Evolutionary conservation across 371 early-diverging fungal species (phyloP), one percentile per base, ranked within the genome.

Genomic region (Mucor indicus): DNA sequence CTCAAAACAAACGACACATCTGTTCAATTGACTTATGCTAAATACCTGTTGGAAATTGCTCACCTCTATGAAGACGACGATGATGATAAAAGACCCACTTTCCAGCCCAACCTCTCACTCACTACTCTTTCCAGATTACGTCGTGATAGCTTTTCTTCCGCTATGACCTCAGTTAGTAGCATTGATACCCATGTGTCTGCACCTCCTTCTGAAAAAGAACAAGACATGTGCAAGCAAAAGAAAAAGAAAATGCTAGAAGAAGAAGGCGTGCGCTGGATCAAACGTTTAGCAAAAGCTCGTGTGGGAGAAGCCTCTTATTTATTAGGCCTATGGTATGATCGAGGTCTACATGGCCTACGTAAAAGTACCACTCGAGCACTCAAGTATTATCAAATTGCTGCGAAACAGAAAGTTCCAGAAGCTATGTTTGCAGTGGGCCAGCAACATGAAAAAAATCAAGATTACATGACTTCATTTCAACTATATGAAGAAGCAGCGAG

Each of bases 21-120:
- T 0, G 80, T 87, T 12, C 93, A 91, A 67, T 70, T 94, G 3
- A 85, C 85, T 25, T 94, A 91, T 71, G 94, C 91, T 19, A 87
- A 87, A 50, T 89, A 86, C 44, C 62, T 90, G 15, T 62, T 90
- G 10, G 83, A 86, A 49, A 74, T 83, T 33, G 62, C 72, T 3
- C 48, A 42, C 3, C 40, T 72, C 0, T 72, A 67, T 21, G 62
- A 63, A 13, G 39, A 49, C 27, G 33, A 33, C 12, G n/a, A n/a
- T n/a, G n/a, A n/a, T n/a, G n/a, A n/a, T n/a, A n/a, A n/a, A n/a
- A 20, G 38, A 33, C 47, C 24, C 4, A 31, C 37, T 10, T 40
- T 49, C 10, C 12, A 38, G 27, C 44, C 52, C 41, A 50, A 55
- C 24, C 10, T 58, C 9, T 48, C 55, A 15, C 16, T 46, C 2